These are phyloP conservation scores for Xylariomycetidae sp. DNA, from an alignment of 2,329 filamentous ascomycete species.

Conservation along the genomic window DNA sequence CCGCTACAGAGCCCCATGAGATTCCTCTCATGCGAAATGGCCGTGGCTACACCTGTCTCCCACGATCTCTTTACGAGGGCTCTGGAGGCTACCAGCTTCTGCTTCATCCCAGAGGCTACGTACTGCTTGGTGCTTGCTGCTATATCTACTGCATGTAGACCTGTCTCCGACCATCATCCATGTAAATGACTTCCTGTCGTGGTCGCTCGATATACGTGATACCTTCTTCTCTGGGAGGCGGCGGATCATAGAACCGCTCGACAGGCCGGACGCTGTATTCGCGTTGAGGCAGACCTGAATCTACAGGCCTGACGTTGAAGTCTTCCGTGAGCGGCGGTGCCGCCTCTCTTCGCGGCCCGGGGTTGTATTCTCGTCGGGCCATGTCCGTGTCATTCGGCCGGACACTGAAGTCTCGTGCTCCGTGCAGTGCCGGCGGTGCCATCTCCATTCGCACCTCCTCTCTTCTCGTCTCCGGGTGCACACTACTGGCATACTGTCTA, in stretches of 20 bases:
- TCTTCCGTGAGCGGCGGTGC: constrained; percentile 22
- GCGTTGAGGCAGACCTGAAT: constrained; percentile 27
- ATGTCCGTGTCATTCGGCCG: constrained; percentile 26
- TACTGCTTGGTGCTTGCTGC: no score
- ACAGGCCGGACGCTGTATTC: constrained; percentile 36
- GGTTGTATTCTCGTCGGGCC: constrained; percentile 34
- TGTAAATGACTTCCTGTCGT: constrained; percentile 39
- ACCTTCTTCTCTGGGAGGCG: constrained; percentile 30
- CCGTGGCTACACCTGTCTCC: no score
- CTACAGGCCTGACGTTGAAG: constrained; percentile 27
- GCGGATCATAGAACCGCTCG: constrained; percentile 39
- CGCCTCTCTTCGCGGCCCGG: constrained; percentile 32
- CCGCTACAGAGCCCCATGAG: no score
- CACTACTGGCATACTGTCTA: constrained; percentile 42
- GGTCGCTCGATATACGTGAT: constrained; percentile 40
- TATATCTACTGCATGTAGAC: no score
- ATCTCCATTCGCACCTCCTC: constrained; percentile 24
- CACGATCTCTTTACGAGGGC: no score
- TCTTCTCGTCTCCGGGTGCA: constrained; percentile 32
- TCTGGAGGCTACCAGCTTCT: no score
- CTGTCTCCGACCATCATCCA: constrained; percentile 30
- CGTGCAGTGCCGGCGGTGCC: no score
- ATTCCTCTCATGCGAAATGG: no score
- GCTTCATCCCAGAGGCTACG: no score
- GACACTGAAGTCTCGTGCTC: constrained; percentile 27